A percentile compares a stretch with the other conserved stretches of the same genome.
These are phyloP conservation scores for Thuidium tamariscinum DNA, from an alignment of 225 moss, liverwort and hornwort species.

Conservation along the genomic window DNA sequence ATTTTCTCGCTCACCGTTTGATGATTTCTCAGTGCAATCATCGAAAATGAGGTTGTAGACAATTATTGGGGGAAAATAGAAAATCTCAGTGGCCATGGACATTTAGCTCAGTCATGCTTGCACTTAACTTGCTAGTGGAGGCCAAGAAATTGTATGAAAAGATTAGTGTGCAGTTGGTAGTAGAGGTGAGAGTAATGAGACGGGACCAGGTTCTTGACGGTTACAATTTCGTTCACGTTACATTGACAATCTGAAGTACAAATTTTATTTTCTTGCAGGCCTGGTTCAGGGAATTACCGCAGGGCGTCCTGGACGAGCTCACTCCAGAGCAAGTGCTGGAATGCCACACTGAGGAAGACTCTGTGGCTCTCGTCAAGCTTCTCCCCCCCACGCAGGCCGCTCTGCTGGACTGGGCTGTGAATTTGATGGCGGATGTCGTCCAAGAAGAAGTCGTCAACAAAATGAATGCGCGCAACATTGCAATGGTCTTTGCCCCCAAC, in stretches of 20 bases:
- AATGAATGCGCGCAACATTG: conserved; percentile 99
- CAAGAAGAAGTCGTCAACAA: conserved; percentile 86
- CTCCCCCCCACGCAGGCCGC: conserved; percentile 88
- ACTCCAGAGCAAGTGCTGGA: conserved; percentile 91
- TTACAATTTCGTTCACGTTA: not conserved
- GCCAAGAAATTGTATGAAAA: not conserved
- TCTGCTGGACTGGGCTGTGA: conserved; percentile 95
- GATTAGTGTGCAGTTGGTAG: not conserved
- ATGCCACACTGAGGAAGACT: conserved; percentile 80
- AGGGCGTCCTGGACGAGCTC: conserved; percentile 74
- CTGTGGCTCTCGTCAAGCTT: conserved; percentile 74
- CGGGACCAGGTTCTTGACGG: not conserved
- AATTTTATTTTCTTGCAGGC: conserved; percentile 69
- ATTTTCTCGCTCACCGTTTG: not conserved
- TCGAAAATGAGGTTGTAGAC: not conserved
- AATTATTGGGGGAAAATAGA: not conserved
- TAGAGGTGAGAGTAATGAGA: not conserved
- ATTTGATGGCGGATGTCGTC: conserved; percentile 95
- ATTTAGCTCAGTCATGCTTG: not conserved
- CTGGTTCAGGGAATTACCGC: conserved; percentile 92
- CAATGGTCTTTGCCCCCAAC: conserved; percentile 98
- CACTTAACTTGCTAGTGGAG: not conserved
- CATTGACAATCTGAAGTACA: not conserved
- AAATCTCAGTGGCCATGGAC: not conserved
- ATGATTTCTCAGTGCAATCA: not conserved